Base-by-base conservation (phyloP, 2,329 filamentous ascomycete species). In the Dendryphion nanum region DNA sequence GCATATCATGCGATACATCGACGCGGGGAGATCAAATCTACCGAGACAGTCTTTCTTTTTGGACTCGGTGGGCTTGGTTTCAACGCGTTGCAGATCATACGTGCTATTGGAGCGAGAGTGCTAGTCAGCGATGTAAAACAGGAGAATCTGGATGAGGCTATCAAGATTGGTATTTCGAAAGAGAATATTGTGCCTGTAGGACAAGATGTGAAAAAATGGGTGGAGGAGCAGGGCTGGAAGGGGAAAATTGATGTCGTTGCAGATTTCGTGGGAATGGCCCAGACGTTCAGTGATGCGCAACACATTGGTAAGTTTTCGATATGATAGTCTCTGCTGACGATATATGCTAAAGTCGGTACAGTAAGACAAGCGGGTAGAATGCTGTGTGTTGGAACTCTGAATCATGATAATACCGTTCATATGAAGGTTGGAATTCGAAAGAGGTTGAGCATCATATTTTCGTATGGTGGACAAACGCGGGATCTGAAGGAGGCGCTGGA, bases 1-100 rank as follows among this genome's bases (percentile, higher is more conserved):
- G 50, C 50, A 8, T 53, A 53, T 19, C 50, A 53, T 36, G 48
- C 50, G 5, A 48, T 53, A n/a, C 45, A 51, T 24, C 45, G 48
- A 8, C 40, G 46, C 10, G 48, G 45, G 1, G 21, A 40, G 21
- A 44, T 53, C 19, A 47, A 35, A 8, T 17, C 38, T 4, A 30
- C 31, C 4, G 48, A 53, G 19, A 38, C 35, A 5, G 50, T 53
- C 8, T 53, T 53, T 34, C 30, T 53, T 31, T 54, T 54, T 30
- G 51, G 51, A 4, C 35, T 54, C 7, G 48, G 51, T 19, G 51
- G 48, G 3, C 33, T 54, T 19, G 48, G 51, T 1, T 52, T 54
- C 36, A 54, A 54, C 40, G 48, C 51, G 5, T 35, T 54, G 24
- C 48, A 54, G 28, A 28, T 52, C 10, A 48, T 54, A 15, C 31